Evolutionary conservation across 2,329 filamentous ascomycete genomes (phyloP).

Genomic region (Dryadomyces quercivorus): DNA sequence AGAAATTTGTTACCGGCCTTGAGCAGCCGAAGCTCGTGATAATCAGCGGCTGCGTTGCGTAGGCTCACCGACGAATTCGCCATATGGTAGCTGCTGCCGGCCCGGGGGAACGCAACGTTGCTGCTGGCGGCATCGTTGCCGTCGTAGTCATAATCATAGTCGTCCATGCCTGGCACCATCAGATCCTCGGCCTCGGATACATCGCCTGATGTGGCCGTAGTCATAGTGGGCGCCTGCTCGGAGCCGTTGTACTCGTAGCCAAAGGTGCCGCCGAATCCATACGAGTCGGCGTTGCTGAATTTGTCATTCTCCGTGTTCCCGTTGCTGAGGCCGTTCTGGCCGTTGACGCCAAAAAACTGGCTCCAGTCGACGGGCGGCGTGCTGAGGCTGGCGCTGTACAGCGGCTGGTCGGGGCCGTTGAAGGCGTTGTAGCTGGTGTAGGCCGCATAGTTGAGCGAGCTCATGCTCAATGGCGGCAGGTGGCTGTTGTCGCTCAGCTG

Average conservation of each 20-base stretch:
- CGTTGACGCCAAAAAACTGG: slow-evolving; percentile 34
- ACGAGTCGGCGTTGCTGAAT: slow-evolving; percentile 37
- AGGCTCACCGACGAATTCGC: slow-evolving; percentile 32
- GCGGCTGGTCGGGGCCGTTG: slow-evolving; percentile 40
- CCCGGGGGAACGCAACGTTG: slow-evolving; percentile 33
- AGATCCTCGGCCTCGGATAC: slow-evolving; percentile 56
- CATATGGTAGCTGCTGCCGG: slow-evolving; percentile 33
- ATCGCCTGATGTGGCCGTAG: slow-evolving; percentile 51
- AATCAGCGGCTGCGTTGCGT: slow-evolving; percentile 29
- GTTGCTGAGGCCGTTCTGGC: slow-evolving; percentile 31
- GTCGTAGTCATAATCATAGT: slow-evolving; percentile 24
- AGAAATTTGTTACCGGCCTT: slow-evolving; percentile 33
- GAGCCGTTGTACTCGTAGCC: slow-evolving; percentile 41
- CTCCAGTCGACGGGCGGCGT: slow-evolving; percentile 43
- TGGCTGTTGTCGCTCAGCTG: slow-evolving; percentile 24
- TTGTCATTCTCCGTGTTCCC: slow-evolving; percentile 28
- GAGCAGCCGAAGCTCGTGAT: slow-evolving; percentile 42
- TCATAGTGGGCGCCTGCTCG: slow-evolving; percentile 42
- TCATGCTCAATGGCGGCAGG: slow-evolving; percentile 46
- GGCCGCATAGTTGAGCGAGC: slow-evolving; percentile 38
- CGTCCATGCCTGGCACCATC: slow-evolving; percentile 26
- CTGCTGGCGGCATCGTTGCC: slow-evolving; percentile 15
- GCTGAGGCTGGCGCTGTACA: slow-evolving; percentile 50
- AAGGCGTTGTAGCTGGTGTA: slow-evolving; percentile 31
- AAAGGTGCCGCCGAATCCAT: slow-evolving; percentile 42